Evolutionary conservation across 371 early-diverging fungal species (phyloP), one percentile per base, ranked within the genome.

Genomic region (Batkoa obscura): DNA sequence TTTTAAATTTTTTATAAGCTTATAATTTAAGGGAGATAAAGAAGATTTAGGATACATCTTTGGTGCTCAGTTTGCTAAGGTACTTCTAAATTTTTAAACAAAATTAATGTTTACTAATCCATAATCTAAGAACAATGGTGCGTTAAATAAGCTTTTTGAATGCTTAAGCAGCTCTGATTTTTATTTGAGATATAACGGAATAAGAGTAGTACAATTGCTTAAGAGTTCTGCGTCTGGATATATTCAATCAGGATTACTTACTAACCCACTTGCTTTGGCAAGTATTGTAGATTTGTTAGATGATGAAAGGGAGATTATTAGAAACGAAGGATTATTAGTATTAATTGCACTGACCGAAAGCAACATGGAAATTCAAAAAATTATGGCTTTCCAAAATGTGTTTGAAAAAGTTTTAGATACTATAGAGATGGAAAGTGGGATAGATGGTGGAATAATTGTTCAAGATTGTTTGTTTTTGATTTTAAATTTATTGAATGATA

Each of bases 301-400:
- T 47, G 94, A 94, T 61, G 75, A 77, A 48, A 75, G 90, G 45
- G 98, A 97, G 56, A 84, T 93, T 58, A 85, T 97, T 48, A 77
- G 98, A 63, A 97, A 93, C 68, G 92, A 95, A 80, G 89, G 89
- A 1, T 67, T 97, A 31, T 66, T 93, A 56, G 65, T 97, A 36
- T 60, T 97, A 61, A 91, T 89, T 43, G 72, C 85, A 0, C 72
- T 97, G 56, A 93, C 94, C 6, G 76, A 81, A 55, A 76, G 72
- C 42, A 92, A 93, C 66, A 84, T 92, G 35, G 95, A 95, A 46
- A 83, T 97, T 33, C 96, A 97, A 69, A 94, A 97, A 71, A 88
- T 97, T 59, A 85, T 95, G 47, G 93, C 94, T 2, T 97, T 97
- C 66, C 92, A 95, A 63, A 91, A 85, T 61, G 90, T 92, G 3